Conservation (phyloP, 116 monocot genomes). For the Iris pallida region DNA sequence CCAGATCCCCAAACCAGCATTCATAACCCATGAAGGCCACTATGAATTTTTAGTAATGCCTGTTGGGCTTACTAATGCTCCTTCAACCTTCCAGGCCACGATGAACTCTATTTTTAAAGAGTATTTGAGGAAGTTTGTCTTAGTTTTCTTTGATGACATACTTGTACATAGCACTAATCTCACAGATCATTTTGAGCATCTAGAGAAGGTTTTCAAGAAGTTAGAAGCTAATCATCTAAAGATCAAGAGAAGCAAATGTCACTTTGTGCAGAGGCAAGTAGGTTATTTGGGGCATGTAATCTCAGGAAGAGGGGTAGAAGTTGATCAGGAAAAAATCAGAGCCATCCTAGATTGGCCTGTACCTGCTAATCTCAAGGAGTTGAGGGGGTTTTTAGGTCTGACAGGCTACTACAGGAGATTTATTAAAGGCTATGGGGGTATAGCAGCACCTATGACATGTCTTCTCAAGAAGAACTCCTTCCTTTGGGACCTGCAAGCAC, state of each 20-base stretch:
- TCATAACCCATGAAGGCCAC: neutral
- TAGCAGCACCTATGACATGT: neutral
- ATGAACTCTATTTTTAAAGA: neutral
- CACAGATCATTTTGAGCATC: neutral
- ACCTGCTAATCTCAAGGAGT: neutral
- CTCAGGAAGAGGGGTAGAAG: neutral
- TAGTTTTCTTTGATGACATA: slow-evolving; percentile 6
- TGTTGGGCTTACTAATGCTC: neutral
- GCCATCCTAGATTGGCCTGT: slow-evolving; percentile 4
- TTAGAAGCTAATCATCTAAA: neutral
- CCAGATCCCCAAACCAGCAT: neutral
- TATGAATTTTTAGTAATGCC: slow-evolving; percentile 1
- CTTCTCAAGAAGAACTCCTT: neutral
- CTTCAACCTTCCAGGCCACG: neutral
- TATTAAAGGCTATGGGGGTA: slow-evolving; percentile 2
- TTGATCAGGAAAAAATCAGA: slow-evolving; percentile 6
- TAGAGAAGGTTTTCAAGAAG: neutral
- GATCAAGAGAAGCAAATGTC: slow-evolving; percentile 18
- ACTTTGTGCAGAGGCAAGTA: neutral
- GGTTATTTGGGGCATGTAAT: slow-evolving; percentile 23
- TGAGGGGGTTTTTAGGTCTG: slow-evolving; percentile 22
- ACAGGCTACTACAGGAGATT: slow-evolving; percentile 21
- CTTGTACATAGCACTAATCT: slow-evolving; percentile 5
- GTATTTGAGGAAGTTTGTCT: neutral
- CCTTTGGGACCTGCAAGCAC: neutral